These are phyloP conservation scores for Lachnellula subtilissima DNA, from an alignment of 2,329 filamentous ascomycete genomes.

Conservation along the genomic window DNA sequence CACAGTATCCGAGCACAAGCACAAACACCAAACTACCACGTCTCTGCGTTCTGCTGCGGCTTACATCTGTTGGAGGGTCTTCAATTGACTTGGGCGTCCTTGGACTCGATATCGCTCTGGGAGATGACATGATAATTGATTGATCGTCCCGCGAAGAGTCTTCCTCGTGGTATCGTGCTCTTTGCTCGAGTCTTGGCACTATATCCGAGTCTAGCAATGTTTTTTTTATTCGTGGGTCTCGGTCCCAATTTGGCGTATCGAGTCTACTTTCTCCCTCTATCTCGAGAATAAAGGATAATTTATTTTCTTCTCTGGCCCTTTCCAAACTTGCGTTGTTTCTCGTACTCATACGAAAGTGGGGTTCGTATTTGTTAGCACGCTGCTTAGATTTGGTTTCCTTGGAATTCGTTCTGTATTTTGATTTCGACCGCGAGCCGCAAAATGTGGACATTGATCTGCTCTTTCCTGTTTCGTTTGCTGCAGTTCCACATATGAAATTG, in stretches of 20 bases:
- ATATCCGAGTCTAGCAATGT: neutral
- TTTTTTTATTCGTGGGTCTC: neutral
- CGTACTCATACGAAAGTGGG: neutral
- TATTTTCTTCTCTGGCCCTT: neutral
- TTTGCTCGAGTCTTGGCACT: neutral
- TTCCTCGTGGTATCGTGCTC: neutral
- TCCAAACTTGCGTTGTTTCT: neutral
- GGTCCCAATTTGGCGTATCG: neutral
- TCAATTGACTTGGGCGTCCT: conserved; percentile 3
- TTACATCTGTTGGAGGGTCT: conserved; percentile 9
- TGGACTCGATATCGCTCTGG: conserved; percentile 2
- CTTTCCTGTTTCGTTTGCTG: neutral
- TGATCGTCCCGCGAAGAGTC: neutral
- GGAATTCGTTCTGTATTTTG: neutral
- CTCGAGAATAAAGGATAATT: neutral
- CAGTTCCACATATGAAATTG: neutral
- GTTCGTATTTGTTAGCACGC: neutral
- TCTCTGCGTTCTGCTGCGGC: neutral
- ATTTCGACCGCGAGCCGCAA: neutral
- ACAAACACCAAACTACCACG: neutral
- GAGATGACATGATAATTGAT: neutral
- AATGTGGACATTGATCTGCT: neutral
- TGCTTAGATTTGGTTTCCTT: neutral
- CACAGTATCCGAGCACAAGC: neutral
- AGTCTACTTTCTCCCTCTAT: neutral